phyloP scores from a whole-genome alignment of 352 stramenopile genomes.

The Blastocystis hominis region DNA sequence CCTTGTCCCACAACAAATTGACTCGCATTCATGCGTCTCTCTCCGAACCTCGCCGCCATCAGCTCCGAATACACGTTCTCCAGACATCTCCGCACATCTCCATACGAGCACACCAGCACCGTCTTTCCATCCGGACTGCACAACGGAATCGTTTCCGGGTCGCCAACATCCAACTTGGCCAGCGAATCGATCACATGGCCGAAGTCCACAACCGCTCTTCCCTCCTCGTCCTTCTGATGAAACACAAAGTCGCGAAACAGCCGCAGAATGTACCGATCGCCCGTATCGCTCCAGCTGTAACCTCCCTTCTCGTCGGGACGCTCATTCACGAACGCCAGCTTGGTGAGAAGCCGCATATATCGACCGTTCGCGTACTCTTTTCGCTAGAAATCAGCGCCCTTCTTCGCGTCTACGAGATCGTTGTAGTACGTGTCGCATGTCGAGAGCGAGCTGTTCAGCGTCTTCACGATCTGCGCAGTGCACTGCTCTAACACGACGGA shows the following conservation, averaged over 20 bases:
- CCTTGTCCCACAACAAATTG: background rate
- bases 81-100: slow-evolving; percentile 68
- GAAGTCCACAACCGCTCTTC: slow-evolving; percentile 74
- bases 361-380: slow-evolving; percentile 73
- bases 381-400: slow-evolving; percentile 64
- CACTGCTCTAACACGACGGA: background rate
- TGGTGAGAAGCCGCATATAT: slow-evolving; percentile 69
- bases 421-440: slow-evolving; percentile 10
- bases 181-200: slow-evolving; percentile 74
- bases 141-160: slow-evolving; percentile 74
- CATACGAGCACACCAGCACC: slow-evolving; percentile 74
- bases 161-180: slow-evolving; percentile 74
- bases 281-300: slow-evolving; percentile 72
- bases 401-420: slow-evolving; percentile 64
- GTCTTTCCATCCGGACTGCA: slow-evolving; percentile 71
- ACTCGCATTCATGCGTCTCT: background rate
- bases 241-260: slow-evolving; percentile 81
- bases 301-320: slow-evolving; percentile 65
- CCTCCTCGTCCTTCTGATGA: slow-evolving; percentile 73
- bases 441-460: slow-evolving; percentile 48
- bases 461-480: slow-evolving; percentile 22
- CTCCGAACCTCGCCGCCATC: background rate
- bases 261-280: slow-evolving; percentile 73
- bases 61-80: slow-evolving; percentile 69
- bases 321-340: slow-evolving; percentile 70